A percentile compares a stretch with the other conserved stretches of the same genome.
Conservation (phyloP, 768 basidiomycete species). For the Roridomyces roridus region DNA sequence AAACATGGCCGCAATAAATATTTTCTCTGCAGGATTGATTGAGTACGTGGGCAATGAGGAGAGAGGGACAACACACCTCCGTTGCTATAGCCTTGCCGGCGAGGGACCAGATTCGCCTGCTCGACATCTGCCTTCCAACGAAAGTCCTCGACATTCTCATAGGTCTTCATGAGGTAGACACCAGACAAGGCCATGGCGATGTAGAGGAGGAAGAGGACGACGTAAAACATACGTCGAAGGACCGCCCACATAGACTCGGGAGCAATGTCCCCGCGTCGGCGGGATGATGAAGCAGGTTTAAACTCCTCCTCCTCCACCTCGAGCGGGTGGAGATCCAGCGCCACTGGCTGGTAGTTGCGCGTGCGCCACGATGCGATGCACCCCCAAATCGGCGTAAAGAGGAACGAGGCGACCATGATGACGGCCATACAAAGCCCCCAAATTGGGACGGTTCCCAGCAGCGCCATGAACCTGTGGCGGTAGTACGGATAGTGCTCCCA, state of each 20-base stretch:
- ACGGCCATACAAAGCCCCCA: not conserved
- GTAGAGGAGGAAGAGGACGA: not conserved
- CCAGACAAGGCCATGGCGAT: not conserved
- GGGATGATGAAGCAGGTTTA: not conserved
- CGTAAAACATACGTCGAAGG: not conserved
- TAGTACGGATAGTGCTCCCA: too few relatives aligned
- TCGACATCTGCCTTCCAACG: not conserved
- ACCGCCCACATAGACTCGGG: too few relatives aligned
- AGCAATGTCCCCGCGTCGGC: too few relatives aligned
- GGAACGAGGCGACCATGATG: not conserved
- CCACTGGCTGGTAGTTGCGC: not conserved
- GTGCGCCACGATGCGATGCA: not conserved
- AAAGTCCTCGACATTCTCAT: constrained; percentile 1
- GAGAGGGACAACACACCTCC: not conserved
- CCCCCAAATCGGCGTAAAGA: not conserved
- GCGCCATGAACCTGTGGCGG: too few relatives aligned
- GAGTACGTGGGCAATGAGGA: too few relatives aligned
- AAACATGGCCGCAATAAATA: constrained; percentile 49
- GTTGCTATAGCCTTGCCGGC: not conserved
- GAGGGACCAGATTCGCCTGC: not conserved
- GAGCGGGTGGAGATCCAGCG: not conserved
- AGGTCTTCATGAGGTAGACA: not conserved
- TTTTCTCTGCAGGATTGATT: too few relatives aligned
- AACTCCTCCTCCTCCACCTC: not conserved
- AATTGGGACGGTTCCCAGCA: not conserved